Conservation (phyloP, 495 filamentous ascomycete genomes). For the Penicillium pancosmium region DNA sequence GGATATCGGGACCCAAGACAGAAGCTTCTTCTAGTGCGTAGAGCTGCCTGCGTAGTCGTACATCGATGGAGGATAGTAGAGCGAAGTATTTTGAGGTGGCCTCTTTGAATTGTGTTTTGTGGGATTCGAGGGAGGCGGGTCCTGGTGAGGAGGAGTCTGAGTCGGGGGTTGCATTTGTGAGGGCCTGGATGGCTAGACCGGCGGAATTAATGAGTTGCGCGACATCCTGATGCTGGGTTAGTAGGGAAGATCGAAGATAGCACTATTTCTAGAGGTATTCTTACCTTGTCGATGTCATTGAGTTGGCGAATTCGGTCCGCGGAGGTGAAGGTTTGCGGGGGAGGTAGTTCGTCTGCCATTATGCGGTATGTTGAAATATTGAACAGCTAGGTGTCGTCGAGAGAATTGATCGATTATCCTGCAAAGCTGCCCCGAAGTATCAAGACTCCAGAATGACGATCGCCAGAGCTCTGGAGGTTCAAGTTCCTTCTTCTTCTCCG, state of each 20-base stretch:
- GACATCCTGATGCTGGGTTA: conserved; percentile 44
- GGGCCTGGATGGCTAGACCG: conserved; percentile 67
- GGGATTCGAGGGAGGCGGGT: conserved; percentile 49
- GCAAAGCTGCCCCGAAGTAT: no score
- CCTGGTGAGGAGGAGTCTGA: conserved; percentile 27
- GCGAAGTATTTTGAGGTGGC: conserved; percentile 67
- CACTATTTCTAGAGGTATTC: neutral
- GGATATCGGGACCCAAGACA: conserved; percentile 58
- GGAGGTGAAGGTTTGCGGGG: conserved; percentile 52
- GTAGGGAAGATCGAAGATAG: neutral
- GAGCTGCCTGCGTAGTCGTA: conserved; percentile 74
- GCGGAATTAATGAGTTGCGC: conserved; percentile 66
- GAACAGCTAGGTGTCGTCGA: neutral
- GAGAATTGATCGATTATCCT: no score
- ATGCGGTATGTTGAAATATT: neutral
- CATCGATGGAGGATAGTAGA: conserved; percentile 69
- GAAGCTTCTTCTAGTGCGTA: conserved; percentile 77
- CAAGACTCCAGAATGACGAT: no score
- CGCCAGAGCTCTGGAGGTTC: no score
- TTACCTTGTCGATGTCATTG: conserved; percentile 71
- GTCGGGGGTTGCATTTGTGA: conserved; percentile 56
- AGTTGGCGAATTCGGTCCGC: conserved; percentile 78
- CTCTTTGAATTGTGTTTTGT: conserved; percentile 61
- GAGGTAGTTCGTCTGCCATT: conserved; percentile 18
- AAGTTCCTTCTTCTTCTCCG: no score